Base-by-base conservation (phyloP, 306 rosid species). In the Prunus padus region DNA sequence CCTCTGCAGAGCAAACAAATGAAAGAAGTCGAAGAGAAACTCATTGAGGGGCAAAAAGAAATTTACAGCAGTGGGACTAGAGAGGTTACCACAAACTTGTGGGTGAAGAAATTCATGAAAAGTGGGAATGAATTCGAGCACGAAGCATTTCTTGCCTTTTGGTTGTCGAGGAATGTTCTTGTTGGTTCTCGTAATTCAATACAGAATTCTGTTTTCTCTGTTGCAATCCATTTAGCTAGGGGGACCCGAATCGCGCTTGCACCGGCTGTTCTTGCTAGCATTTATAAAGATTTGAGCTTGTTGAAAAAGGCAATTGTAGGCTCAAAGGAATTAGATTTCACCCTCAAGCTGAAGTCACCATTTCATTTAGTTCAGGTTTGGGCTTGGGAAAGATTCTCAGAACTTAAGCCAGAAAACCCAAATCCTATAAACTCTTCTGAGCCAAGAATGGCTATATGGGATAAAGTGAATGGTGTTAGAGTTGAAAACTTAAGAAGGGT, bases 101-200 rank as follows among this genome's bases (percentile, higher is more conserved):
- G 90, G 90, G 57, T 82, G 55, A 56, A 57, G 52, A 8, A 26
- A 26, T 81, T 87, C 57, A 49, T 75, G 51, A 18, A 77, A 19
- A 81, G 76, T 50, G 84, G 80, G 6, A 81, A 72, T 2, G 85
- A 86, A 16, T 18, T 90, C 45, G 89, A 90, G 76, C 96, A 88
- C 42, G 88, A 82, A 76, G 89, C 85, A 11, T 84, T 89, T 59
- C 83, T 90, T n/a, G 77, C 47, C 22, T 33, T 80, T 25, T 88
- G 89, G 96, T 78, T 87, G 37, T 82, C 89, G 0, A 20, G 63
- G 51, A 81, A 77, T 75, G 84, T 88, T 23, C 75, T 89, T 9
- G 70, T 76, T 8, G 23, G 15, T 25, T 65, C 69, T 1, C 3
- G 11, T 33, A 5, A 5, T 10, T 3, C 31, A 1, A 25, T 85